Evolutionary conservation across 2,329 filamentous ascomycete species (phyloP).

Genomic region (Colletotrichum echinochloae): DNA sequence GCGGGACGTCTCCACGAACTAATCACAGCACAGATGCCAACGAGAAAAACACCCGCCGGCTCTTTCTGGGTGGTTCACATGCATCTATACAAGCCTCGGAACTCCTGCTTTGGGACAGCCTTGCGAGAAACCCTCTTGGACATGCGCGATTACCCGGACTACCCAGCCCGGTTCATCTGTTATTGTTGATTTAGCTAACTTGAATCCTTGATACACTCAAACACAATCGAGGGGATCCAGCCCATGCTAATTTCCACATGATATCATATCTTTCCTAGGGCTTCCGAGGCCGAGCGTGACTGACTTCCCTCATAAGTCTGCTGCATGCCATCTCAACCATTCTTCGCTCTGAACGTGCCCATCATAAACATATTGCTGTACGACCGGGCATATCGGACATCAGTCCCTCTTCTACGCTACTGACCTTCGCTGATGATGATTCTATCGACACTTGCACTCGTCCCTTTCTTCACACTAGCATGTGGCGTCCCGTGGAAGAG

Average conservation of each 20-base stretch:
- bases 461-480: not conserved
- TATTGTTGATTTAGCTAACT: slow-evolving; percentile 4
- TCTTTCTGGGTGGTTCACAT: not conserved
- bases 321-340: not conserved
- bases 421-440: not conserved
- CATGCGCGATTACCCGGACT: not conserved
- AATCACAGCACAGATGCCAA: no score
- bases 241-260: slow-evolving; percentile 8
- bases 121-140: slow-evolving; percentile 17
- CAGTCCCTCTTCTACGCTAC: not conserved
- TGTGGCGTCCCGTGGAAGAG: slow-evolving; percentile 15
- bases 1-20: no score
- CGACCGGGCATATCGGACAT: not conserved
- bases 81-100: not conserved
- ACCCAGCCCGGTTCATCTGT: slow-evolving; percentile 33
- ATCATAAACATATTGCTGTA: no score
- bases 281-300: not conserved
- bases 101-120: slow-evolving; percentile 4
- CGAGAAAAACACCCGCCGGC: no score
- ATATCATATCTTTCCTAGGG: slow-evolving; percentile 18
- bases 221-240: not conserved
- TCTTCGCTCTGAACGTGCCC: not conserved
- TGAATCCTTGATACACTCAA: slow-evolving; percentile 12
- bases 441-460: not conserved
- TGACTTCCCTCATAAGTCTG: slow-evolving; percentile 13